A percentile compares a stretch with the other conserved stretches of the same genome.
Evolutionary conservation across 768 basidiomycete genomes (phyloP).

Genomic region (Tephrocybe sp.): DNA sequence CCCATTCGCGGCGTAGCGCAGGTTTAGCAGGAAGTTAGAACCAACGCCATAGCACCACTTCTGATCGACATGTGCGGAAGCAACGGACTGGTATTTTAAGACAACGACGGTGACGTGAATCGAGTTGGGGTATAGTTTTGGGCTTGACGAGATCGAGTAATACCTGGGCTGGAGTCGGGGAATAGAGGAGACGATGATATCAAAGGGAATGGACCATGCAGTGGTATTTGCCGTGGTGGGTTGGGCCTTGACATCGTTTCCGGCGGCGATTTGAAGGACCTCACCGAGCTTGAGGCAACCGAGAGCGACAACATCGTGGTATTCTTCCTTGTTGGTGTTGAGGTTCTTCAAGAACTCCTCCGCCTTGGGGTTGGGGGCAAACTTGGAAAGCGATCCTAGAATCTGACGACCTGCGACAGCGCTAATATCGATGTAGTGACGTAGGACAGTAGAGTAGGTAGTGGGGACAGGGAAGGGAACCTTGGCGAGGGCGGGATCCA

Average conservation of each 20-base stretch:
- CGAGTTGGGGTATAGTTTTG: constrained; percentile 83
- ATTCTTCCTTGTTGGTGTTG: constrained; percentile 86
- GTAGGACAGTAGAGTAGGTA: constrained; percentile 88
- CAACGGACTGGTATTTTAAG: constrained; percentile 81
- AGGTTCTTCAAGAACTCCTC: constrained; percentile 70
- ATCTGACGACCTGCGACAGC: constrained; percentile 94
- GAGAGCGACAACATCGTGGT: constrained; percentile 69
- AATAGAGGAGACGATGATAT: constrained; percentile 91
- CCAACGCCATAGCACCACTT: constrained; percentile 87
- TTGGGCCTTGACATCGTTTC: constrained; percentile 57
- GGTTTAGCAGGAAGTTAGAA: constrained; percentile 93
- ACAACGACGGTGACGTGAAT: constrained; percentile 97
- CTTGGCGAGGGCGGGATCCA: constrained; percentile 96
- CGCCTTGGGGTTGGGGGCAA: constrained; percentile 79
- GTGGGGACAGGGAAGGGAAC: constrained; percentile 98
- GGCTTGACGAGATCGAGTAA: constrained; percentile 98
- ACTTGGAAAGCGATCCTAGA: constrained; percentile 82
- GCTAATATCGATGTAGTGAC: constrained; percentile 96
- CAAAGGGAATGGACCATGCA: constrained; percentile 90
- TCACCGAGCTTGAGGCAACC: constrained; percentile 92
- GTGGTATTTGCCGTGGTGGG: constrained; percentile 79
- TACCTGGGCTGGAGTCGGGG: constrained; percentile 95
- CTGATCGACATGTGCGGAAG: constrained; percentile 45
- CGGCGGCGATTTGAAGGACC: constrained; percentile 86
- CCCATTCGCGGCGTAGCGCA: constrained; percentile 71